phyloP scores from a whole-genome alignment of 1,139 yeast genomes.

The Suhomyces guaymorum region DNA sequence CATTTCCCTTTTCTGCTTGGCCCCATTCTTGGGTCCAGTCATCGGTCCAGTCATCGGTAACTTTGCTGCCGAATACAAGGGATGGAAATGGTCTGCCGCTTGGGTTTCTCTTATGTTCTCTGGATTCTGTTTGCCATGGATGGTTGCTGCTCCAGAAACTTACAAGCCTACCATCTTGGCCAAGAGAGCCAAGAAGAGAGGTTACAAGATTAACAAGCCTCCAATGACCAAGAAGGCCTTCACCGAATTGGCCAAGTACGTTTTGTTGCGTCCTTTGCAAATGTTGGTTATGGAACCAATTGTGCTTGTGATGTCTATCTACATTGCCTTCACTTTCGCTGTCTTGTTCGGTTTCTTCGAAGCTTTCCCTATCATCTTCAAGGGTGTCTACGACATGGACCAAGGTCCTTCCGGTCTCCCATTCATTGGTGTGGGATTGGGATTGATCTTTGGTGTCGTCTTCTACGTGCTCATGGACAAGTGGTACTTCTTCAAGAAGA shows the following conservation, averaged over 20 bases:
- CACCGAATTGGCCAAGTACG: constrained; percentile 36
- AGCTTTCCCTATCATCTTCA: constrained; percentile 72
- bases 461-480: constrained; percentile 54
- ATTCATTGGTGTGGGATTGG: constrained; percentile 69
- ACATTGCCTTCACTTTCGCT: constrained; percentile 72
- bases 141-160: constrained; percentile 65
- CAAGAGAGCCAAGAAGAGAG: constrained; percentile 59
- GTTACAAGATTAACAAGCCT: constrained; percentile 45
- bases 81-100: constrained; percentile 74
- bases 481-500: constrained; percentile 50
- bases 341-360: constrained; percentile 77
- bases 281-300: constrained; percentile 72
- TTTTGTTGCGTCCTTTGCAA: constrained; percentile 61
- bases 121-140: constrained; percentile 62
- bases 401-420: constrained; percentile 66
- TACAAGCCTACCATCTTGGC: constrained; percentile 62
- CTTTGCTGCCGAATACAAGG: constrained; percentile 64
- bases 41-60: constrained; percentile 84
- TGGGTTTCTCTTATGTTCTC: constrained; percentile 77
- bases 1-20: constrained; percentile 67
- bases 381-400: constrained; percentile 59
- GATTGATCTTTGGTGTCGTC: constrained; percentile 55
- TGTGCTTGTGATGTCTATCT: constrained; percentile 63
- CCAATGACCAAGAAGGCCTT: constrained; percentile 21
- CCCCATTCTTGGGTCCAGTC: constrained; percentile 79